A percentile compares a stretch with the other conserved stretches of the same genome.
These are phyloP conservation scores for Polygonum maritimum DNA, from an alignment of 148 eudicot species.

Conservation along the genomic window DNA sequence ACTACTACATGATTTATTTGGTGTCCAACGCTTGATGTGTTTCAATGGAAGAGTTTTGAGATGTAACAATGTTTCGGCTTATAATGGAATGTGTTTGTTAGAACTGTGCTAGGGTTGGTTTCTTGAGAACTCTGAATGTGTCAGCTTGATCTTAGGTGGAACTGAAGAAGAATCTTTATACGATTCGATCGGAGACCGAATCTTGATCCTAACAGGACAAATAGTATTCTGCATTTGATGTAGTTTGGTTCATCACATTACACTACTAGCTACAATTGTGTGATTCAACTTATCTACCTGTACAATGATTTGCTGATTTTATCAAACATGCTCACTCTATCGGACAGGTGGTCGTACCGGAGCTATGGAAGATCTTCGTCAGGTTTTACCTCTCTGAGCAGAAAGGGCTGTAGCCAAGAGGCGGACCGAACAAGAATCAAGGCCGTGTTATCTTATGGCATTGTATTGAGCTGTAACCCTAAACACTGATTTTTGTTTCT, in stretches of 20 bases:
- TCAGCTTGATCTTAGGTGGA: not conserved
- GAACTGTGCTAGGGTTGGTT: not conserved
- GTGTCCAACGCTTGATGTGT: not conserved
- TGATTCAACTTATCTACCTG: too few relatives aligned
- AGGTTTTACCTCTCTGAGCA: slow-evolving; percentile 10
- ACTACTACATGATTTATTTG: not conserved
- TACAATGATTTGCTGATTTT: not conserved
- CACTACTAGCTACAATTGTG: too few relatives aligned
- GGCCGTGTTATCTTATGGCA: slow-evolving; percentile 22
- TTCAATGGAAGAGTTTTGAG: not conserved
- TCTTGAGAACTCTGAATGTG: not conserved
- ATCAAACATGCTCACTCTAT: slow-evolving; percentile 24
- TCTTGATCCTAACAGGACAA: not conserved
- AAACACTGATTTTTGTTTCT: not conserved
- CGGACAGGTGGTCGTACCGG: slow-evolving; percentile 32
- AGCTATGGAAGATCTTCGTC: slow-evolving; percentile 23
- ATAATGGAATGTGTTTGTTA: not conserved
- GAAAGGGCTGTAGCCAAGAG: slow-evolving; percentile 15
- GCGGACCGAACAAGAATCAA: slow-evolving; percentile 18
- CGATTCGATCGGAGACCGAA: not conserved
- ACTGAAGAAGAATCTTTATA: not conserved
- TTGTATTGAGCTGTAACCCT: slow-evolving; percentile 35
- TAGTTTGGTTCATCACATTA: not conserved
- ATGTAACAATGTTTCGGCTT: not conserved
- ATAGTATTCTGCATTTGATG: not conserved